Evolutionary conservation across 768 basidiomycete species (phyloP), one percentile per base, ranked within the genome.

Genomic region (Polyporus arcularius): DNA sequence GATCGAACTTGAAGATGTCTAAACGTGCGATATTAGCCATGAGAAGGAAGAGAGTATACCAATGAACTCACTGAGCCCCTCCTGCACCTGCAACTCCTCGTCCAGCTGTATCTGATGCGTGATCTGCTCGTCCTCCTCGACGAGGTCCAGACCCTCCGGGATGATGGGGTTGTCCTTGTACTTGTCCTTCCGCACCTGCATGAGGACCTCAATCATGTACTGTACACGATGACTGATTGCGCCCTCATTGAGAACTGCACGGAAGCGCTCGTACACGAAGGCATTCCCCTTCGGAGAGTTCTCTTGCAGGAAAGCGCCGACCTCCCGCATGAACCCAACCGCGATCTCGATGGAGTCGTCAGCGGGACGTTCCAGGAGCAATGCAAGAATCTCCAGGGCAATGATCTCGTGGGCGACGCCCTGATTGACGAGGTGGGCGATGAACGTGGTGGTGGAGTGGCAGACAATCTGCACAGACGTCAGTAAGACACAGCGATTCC

Each of bases 281-380:
- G 92, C 90, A 69, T 94, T 97, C 64, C 93, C 95, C 72, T 96
- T 96, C 28, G 96, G 94, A 2, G 92, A 90, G 71, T 94, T 92
- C 79, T 98, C 96, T 0, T 87, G 79, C 7, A 99, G 84, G 79
- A 93, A 98, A 0, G 96, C 90, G 49, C 97, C 97, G 43, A 96
- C 95, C 80, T 99, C 97, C 21, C 95, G 90, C 79, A 92, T 96
- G 76, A 98, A 94, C 7, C 94, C 93, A 45, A 98, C 96, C 3
- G 96, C 96, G 66, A 99, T 97, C 77, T 99, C 97, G 67, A 99
- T 96, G 2, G 93, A 93, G 76, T 98, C 97, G 68, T 98, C 95
- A 0, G 97, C 98, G 0, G 97, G 96, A 2, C 91, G 87, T 70
- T 98, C 95, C 38, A 98, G 88, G 16, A 98, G 85, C n/a, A 98